Percentiles rank a stretch among this genome's conserved stretches.
Evolutionary conservation across 495 filamentous ascomycete species (phyloP).

Genomic region (Thermothielavioides terrestris): DNA sequence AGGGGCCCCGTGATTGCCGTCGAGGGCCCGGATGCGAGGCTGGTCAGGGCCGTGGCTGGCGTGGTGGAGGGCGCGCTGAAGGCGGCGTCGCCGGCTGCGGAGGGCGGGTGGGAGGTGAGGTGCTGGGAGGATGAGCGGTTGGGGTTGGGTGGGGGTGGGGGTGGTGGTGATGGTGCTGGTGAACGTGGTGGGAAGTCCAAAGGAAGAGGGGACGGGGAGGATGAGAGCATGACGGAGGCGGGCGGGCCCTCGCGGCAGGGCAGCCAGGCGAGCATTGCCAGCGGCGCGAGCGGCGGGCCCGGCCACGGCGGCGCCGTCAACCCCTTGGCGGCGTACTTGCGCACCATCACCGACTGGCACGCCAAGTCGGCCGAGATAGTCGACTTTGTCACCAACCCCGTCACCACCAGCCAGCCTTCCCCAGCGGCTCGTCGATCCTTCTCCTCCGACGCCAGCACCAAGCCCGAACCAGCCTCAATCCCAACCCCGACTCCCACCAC

Average conservation of each 20-base stretch:
- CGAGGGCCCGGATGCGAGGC: constrained; percentile 56
- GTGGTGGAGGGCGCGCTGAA: constrained; percentile 54
- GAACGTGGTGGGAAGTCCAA: too few relatives aligned
- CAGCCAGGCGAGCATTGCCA: constrained; percentile 1
- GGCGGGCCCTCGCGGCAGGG: background rate
- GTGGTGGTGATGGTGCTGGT: too few relatives aligned
- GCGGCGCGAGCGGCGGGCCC: background rate
- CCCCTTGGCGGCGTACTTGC: constrained; percentile 55
- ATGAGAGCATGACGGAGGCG: background rate
- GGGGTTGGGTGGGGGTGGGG: constrained; percentile 5
- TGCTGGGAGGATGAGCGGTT: constrained; percentile 32
- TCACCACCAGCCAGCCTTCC: background rate
- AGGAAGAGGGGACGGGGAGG: constrained; percentile 4
- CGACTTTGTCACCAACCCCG: constrained; percentile 43
- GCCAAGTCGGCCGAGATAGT: constrained; percentile 56
- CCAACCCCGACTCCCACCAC: background rate
- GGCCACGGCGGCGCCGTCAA: constrained; percentile 14
- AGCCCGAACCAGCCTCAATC: background rate
- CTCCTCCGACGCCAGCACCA: background rate
- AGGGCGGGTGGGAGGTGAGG: constrained; percentile 44
- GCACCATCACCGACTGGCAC: constrained; percentile 67
- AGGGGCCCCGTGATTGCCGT: constrained; percentile 74
- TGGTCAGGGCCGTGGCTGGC: constrained; percentile 47
- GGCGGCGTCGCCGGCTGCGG: constrained; percentile 26
- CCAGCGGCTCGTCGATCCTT: background rate